Evolutionary conservation across 2,329 filamentous ascomycete genomes (phyloP), one percentile per base, ranked within the genome.

Genomic region (Graphilbum fragrans): DNA sequence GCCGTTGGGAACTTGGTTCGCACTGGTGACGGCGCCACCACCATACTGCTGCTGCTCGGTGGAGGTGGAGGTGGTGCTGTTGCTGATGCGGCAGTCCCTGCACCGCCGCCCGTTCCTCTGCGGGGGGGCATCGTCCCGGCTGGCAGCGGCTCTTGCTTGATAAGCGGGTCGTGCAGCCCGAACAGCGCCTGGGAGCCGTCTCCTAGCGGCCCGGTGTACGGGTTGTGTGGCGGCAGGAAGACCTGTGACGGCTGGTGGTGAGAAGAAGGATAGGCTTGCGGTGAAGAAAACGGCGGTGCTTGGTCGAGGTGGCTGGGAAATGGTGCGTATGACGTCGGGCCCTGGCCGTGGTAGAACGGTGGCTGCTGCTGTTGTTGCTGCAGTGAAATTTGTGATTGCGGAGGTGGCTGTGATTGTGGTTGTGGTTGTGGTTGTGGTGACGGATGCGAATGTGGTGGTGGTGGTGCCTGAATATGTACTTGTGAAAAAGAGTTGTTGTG

Each of bases 1-100:
- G 92, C 92, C 25, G 94, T 94, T 2, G 92, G 92, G 55, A 98
- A 98, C 55, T 95, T 95, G 27, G 90, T 96, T 61, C 78, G 85
- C 52, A 98, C 86, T 35, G 86, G 71, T 61, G 64, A 94, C 64
- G 60, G 74, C 59, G 64, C 77, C 52, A 75, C 62, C 19, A 4
- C n/a, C 11, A 35, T 40, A 46, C 9, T 51, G 47, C 29, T 49
- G 48, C n/a, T 48, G 41, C 33, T 27, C 41, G 41, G 3, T 38
- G 41, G 16, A 45, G 17, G n/a, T 46, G 47, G n/a, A 43, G 47
- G 17, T 45, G 47, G 12, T 35, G 44, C 22, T 49, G 47, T 5
- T 47, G 45, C 23, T 32, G 27, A 37, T 29, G 39, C 22, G 14
- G 32, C 17, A 14, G 35, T 31, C 3, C 10, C 23, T 27, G 40